Percentiles rank a stretch among this genome's conserved stretches.
phyloP scores from a whole-genome alignment of 73 alveolate genomes.

The Blepharisma japonicum region DNA sequence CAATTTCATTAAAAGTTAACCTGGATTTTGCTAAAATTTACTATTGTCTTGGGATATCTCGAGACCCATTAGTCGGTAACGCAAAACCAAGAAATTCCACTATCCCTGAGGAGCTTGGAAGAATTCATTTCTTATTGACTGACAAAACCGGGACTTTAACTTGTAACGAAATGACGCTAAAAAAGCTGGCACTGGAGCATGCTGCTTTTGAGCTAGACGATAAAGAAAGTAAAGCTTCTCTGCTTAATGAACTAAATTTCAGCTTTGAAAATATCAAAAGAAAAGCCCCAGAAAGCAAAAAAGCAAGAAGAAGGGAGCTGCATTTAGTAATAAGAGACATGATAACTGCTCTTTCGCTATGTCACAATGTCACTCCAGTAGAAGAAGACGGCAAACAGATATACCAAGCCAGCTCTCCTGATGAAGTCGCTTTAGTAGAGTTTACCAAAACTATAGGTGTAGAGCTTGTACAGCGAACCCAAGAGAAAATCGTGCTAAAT shows the following conservation, averaged over 20 bases:
- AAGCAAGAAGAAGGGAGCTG: slow-evolving; percentile 54
- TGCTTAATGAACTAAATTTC: not conserved
- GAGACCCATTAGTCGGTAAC: slow-evolving; percentile 72
- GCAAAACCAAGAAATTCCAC: slow-evolving; percentile 79
- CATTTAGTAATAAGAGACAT: slow-evolving; percentile 78
- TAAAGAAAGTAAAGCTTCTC: not conserved
- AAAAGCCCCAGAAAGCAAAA: slow-evolving; percentile 7
- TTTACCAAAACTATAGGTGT: slow-evolving; percentile 73
- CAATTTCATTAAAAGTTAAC: slow-evolving; percentile 84
- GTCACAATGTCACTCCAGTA: slow-evolving; percentile 95
- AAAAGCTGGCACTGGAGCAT: slow-evolving; percentile 13
- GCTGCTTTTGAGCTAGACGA: not conserved
- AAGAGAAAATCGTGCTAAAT: slow-evolving; percentile 39
- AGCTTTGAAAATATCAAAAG: slow-evolving; percentile 8
- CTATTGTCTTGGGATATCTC: slow-evolving; percentile 55
- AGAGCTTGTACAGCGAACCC: slow-evolving; percentile 52
- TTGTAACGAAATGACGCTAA: slow-evolving; percentile 86
- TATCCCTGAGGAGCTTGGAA: slow-evolving; percentile 92
- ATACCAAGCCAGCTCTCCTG: slow-evolving; percentile 92
- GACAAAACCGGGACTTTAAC: slow-evolving; percentile 97
- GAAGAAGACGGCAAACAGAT: slow-evolving; percentile 43
- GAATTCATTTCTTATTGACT: slow-evolving; percentile 77
- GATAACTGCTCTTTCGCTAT: slow-evolving; percentile 75
- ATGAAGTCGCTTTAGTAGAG: slow-evolving; percentile 88
- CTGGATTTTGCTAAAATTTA: slow-evolving; percentile 80